Evolutionary conservation across 306 rosid species (phyloP).

Genomic region (Castanopsis chinensis): DNA sequence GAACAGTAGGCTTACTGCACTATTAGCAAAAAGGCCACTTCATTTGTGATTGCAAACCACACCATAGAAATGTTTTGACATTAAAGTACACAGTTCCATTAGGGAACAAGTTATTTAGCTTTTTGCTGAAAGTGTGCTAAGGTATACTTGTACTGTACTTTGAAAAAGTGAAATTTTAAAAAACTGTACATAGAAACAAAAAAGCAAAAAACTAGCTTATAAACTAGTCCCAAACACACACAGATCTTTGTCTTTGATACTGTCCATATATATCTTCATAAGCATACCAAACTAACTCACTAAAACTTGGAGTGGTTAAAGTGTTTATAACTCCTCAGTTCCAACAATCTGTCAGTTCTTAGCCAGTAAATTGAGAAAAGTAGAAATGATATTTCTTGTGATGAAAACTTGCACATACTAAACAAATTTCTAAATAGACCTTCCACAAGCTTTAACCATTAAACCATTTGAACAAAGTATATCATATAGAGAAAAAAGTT

Average conservation of each 20-base stretch:
- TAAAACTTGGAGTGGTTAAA: background rate
- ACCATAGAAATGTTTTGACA: background rate
- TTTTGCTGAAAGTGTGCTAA: no score
- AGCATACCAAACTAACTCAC: background rate
- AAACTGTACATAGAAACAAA: no score
- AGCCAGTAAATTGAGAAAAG: background rate
- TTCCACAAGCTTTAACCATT: background rate
- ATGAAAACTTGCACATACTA: background rate
- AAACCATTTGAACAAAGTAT: background rate
- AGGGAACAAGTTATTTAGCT: no score
- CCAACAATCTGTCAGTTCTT: background rate
- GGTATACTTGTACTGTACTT: no score
- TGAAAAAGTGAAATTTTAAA: no score
- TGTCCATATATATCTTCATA: background rate
- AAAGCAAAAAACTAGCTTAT: no score
- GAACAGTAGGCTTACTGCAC: background rate
- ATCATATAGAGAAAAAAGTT: background rate
- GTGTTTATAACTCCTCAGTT: background rate
- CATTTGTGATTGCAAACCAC: background rate
- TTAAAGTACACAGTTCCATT: no score
- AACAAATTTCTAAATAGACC: background rate
- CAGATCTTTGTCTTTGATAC: background rate
- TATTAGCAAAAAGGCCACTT: background rate
- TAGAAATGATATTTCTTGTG: background rate
- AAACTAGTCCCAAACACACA: no score